Percentiles rank a stretch among this genome's conserved stretches.
Evolutionary conservation across 2,329 filamentous ascomycete species (phyloP).

Genomic region (Helotiales sp.): DNA sequence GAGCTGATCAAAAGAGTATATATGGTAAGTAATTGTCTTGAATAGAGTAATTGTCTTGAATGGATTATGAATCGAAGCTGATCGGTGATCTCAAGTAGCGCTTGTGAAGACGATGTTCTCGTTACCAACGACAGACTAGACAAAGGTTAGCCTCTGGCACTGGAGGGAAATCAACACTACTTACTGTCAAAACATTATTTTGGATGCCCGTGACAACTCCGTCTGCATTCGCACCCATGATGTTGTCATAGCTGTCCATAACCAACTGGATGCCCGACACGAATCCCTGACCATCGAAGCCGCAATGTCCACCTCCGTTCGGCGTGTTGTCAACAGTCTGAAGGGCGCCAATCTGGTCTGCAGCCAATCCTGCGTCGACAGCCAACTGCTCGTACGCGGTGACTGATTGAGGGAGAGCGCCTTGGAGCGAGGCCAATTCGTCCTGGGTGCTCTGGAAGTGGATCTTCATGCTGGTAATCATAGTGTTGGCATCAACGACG

Average conservation of each 20-base stretch:
- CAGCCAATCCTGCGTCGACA: slow-evolving; percentile 49
- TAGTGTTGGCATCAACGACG: slow-evolving; percentile 50
- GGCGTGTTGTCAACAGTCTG: slow-evolving; percentile 64
- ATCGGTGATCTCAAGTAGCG: slow-evolving; percentile 4
- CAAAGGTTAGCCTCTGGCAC: slow-evolving; percentile 14
- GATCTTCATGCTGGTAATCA: slow-evolving; percentile 54
- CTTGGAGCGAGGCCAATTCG: slow-evolving; percentile 56
- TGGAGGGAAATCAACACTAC: neutral
- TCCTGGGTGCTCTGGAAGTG: slow-evolving; percentile 61
- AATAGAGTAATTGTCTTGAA: neutral
- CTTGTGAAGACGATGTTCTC: slow-evolving; percentile 34
- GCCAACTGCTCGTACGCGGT: slow-evolving; percentile 57
- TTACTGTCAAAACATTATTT: slow-evolving; percentile 51
- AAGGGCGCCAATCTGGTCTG: slow-evolving; percentile 52
- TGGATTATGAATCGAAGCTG: neutral
- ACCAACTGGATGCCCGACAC: slow-evolving; percentile 62
- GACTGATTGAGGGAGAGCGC: slow-evolving; percentile 55
- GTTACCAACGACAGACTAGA: slow-evolving; percentile 36
- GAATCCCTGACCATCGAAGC: slow-evolving; percentile 60
- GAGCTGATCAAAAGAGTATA: too few relatives aligned
- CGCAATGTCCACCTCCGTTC: slow-evolving; percentile 61
- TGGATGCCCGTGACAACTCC: slow-evolving; percentile 54
- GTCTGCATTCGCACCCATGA: slow-evolving; percentile 56
- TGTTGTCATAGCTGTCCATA: slow-evolving; percentile 55
- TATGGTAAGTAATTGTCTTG: too few relatives aligned